Percentiles rank a stretch among this genome's conserved stretches.
phyloP scores from a whole-genome alignment of 2,329 filamentous ascomycete species.

The Cladosporium sp. region DNA sequence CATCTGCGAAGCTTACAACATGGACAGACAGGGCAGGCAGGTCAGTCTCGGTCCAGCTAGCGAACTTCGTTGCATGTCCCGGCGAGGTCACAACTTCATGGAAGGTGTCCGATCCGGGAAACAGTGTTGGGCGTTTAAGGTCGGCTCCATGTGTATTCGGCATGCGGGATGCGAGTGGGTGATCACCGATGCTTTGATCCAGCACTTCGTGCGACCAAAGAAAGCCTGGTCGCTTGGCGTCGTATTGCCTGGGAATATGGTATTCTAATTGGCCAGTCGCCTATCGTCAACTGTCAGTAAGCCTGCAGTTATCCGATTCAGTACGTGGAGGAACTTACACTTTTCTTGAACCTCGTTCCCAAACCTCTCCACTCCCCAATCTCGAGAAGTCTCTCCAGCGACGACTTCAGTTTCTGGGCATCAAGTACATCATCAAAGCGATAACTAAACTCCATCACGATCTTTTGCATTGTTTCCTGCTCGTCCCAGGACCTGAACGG shows the following conservation, averaged over 20 bases:
- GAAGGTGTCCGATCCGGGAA: not conserved
- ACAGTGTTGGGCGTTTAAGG: not conserved
- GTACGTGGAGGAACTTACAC: conserved; percentile 9
- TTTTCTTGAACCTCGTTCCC: conserved; percentile 19
- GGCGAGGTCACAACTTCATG: conserved; percentile 16
- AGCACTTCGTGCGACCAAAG: conserved; percentile 18
- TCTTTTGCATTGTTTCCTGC: not conserved
- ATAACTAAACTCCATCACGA: conserved; percentile 23
- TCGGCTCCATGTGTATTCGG: not conserved
- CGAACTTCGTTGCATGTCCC: conserved; percentile 17
- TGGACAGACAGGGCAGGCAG: conserved; percentile 27
- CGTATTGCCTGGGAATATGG: conserved; percentile 22
- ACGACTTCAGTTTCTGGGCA: conserved; percentile 17
- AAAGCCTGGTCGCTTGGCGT: conserved; percentile 22
- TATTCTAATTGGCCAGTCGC: conserved; percentile 20
- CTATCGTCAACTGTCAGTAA: conserved; percentile 3
- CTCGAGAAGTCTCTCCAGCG: conserved; percentile 21
- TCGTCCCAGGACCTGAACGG: conserved; percentile 9
- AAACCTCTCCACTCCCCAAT: conserved; percentile 20
- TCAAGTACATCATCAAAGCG: conserved; percentile 26
- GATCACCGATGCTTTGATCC: conserved; percentile 19
- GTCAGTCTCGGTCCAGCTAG: conserved; percentile 24
- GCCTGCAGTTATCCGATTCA: not conserved
- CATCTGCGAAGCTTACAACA: conserved; percentile 29
- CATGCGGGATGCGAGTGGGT: conserved; percentile 20